Base-by-base conservation (phyloP, 139 green algal genomes). In the Auxenochlorella pyrenoidosa region DNA sequence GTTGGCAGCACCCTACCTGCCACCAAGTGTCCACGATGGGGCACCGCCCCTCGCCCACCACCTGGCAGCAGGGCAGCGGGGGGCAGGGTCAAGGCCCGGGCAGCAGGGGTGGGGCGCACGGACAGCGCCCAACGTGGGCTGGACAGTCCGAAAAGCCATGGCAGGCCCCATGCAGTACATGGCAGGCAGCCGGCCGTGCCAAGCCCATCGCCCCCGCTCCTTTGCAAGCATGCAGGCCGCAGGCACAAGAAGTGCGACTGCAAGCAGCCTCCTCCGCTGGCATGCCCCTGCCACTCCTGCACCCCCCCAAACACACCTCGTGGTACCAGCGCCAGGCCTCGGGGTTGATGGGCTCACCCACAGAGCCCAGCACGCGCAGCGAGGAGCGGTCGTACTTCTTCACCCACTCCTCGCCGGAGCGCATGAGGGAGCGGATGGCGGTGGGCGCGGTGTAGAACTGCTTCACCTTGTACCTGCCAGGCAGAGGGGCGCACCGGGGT, bases 281-380 rank as follows among this genome's bases (percentile, higher is more conserved):
- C n/a, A n/a, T n/a, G n/a, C n/a, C n/a, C n/a, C n/a, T n/a, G n/a
- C n/a, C n/a, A n/a, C n/a, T n/a, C n/a, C n/a, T n/a, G n/a, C n/a
- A n/a, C n/a, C n/a, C n/a, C n/a, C n/a, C n/a, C n/a, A n/a, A n/a
- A n/a, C n/a, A n/a, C 63, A 96, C 91, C 41, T 96, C 89, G 71
- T 96, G 73, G 89, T 98, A 99, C 97, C 97, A 99, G 24, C 91
- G 90, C 98, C 98, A 99, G n/a, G 98, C 98, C 88, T 97, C 92
- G 18, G 97, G 97, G 90, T 99, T 99, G 94, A 99, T 99, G 72
- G 98, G 98, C 93, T 99, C 98, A 3, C 98, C 98, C 70, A 99
- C 98, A 12, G 92, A 96, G 73, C 98, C 98, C 85, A 99, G 94
- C 28, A 99, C 84, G 71, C 93, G 91, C 78, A 99, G 88, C 4